These are phyloP conservation scores for Cylindrotheca closterium DNA, from an alignment of 108 stramenopile species.

Conservation along the genomic window DNA sequence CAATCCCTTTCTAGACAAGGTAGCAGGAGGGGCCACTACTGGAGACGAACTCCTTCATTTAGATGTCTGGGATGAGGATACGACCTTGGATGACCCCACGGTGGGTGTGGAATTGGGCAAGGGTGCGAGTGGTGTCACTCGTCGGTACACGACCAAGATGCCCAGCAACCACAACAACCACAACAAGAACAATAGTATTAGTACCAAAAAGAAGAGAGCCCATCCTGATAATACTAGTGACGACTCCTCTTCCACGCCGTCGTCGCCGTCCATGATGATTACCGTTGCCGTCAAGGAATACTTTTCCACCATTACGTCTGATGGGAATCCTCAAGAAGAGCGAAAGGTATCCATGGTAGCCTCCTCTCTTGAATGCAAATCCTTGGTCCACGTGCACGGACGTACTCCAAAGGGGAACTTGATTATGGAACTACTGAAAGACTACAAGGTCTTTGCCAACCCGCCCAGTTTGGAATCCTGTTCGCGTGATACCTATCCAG, in stretches of 20 bases:
- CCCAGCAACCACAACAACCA: neutral
- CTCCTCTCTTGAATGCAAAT: constrained; percentile 8
- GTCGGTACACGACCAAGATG: constrained; percentile 4
- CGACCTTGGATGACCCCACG: constrained; percentile 22
- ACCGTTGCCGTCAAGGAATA: constrained; percentile 46
- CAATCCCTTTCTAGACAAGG: constrained; percentile 48
- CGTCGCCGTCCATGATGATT: too few relatives aligned
- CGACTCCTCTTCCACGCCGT: too few relatives aligned
- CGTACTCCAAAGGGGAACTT: constrained; percentile 44
- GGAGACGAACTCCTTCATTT: neutral
- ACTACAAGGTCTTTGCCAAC: constrained; percentile 46
- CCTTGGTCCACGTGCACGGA: constrained; percentile 47
- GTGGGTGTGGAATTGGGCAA: constrained; percentile 35
- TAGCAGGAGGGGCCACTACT: neutral
- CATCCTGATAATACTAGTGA: too few relatives aligned
- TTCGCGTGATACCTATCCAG: constrained; percentile 57
- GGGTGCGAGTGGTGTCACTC: constrained; percentile 64
- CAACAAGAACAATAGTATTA: constrained; percentile 6
- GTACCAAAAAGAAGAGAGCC: too few relatives aligned
- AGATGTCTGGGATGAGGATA: constrained; percentile 1
- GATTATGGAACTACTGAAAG: constrained; percentile 61
- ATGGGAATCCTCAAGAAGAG: constrained; percentile 60
- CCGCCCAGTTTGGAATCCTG: constrained; percentile 64
- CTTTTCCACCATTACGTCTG: constrained; percentile 44
- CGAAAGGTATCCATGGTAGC: constrained; percentile 35